Evolutionary conservation across 257 asterid genomes (phyloP).

Genomic region (Ajuga chamaepitys): DNA sequence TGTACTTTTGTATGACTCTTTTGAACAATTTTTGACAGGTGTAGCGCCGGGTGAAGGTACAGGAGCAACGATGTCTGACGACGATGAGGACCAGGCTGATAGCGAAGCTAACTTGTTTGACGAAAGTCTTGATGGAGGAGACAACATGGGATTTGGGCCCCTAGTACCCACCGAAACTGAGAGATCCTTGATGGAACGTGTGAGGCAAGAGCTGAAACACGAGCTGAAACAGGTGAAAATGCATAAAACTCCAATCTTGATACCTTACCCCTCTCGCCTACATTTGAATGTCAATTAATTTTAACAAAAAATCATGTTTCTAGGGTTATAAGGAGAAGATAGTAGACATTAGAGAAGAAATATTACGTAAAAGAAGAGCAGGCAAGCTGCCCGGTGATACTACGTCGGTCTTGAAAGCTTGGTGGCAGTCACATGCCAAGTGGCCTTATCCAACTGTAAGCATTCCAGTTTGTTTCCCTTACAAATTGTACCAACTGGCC

Average conservation of each 20-base stretch:
- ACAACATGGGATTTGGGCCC: conserved; percentile 95
- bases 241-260: not conserved
- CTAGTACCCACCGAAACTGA: conserved; percentile 85
- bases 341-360: conserved; percentile 68
- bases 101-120: conserved; percentile 84
- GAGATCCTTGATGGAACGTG: conserved; percentile 97
- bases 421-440: conserved; percentile 80
- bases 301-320: not conserved
- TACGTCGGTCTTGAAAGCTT: conserved; percentile 63
- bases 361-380: conserved; percentile 65
- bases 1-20: not conserved
- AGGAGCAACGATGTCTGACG: conserved; percentile 99
- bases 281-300: not conserved
- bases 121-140: conserved; percentile 73
- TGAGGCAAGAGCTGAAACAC: conserved; percentile 85
- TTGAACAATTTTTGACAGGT: conserved; percentile 37
- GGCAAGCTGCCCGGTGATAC: conserved; percentile 79
- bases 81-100: conserved; percentile 86
- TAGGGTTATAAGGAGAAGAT: conserved; percentile 73
- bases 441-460: conserved; percentile 87
- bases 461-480: not conserved
- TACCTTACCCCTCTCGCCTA: not conserved
- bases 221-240: conserved; percentile 86
- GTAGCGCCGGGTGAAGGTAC: conserved; percentile 96
- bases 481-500: not conserved